phyloP scores from a whole-genome alignment of 768 basidiomycete species.

The Cystobasidium ongulense region DNA sequence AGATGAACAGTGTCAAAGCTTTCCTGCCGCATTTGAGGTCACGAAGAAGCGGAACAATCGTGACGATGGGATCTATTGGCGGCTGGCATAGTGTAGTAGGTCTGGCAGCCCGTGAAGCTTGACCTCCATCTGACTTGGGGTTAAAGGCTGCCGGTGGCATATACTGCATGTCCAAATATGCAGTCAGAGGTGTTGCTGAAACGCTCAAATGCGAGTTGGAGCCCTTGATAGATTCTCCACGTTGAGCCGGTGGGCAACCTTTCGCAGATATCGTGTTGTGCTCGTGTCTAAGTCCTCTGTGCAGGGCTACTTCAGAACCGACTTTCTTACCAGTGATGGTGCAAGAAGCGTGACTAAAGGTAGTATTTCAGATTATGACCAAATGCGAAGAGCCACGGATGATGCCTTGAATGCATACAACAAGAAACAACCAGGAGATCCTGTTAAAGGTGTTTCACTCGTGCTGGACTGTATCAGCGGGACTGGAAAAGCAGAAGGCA shows the following conservation, averaged over 20 bases:
- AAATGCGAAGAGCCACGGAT: not conserved
- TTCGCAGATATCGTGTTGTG: no score
- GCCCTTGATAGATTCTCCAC: not conserved
- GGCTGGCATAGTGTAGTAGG: constrained; percentile 33
- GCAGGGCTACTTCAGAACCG: not conserved
- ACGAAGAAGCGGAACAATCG: constrained; percentile 49
- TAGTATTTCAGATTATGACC: not conserved
- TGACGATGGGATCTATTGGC: constrained; percentile 49
- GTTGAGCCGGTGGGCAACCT: not conserved
- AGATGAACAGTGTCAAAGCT: constrained; percentile 48
- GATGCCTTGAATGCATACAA: not conserved
- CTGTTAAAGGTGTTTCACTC: not conserved
- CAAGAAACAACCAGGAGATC: not conserved
- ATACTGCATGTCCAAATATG: not conserved
- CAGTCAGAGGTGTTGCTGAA: not conserved
- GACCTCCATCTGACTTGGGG: no score
- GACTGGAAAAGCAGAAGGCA: not conserved
- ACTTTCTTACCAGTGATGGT: not conserved
- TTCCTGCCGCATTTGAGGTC: constrained; percentile 53
- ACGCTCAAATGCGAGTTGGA: not conserved
- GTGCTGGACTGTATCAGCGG: not conserved
- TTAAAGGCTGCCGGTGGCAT: not conserved
- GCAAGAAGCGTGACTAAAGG: not conserved
- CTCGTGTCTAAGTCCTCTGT: no score
- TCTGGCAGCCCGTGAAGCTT: no score